Evolutionary conservation across 352 stramenopile genomes (phyloP), one percentile per base, ranked within the genome.

Genomic region (Globisporangium nagaii): DNA sequence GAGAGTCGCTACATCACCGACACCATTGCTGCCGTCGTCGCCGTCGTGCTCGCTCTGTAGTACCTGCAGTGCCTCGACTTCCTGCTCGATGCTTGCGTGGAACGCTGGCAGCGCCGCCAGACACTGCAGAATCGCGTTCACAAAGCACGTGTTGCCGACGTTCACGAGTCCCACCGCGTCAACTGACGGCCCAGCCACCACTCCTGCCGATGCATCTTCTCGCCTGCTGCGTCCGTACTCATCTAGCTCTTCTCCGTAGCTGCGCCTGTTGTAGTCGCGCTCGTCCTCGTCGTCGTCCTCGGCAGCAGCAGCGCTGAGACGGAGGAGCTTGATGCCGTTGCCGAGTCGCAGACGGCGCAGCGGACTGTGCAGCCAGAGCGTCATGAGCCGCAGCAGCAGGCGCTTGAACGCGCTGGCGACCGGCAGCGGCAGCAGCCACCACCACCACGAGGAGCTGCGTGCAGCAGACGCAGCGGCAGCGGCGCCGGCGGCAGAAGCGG

Each of bases 51-150:
- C 22, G 6, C 9, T n/a, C n/a, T 46, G 25, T 20, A 37, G 9
- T 8, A 5, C 20, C 12, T 52, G 20, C 0, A 53, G 15, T 11
- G 42, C 25, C 35, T 56, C 58, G 13, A 72, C 34, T 32, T 68
- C 67, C 12, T 65, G 37, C 1, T 70, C 57, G 30, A 80, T n/a
- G 15, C 44, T 43, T 11, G 60, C 36, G 1, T 47, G 40, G 41
- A 90, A 84, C n/a, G 46, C 68, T 9, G 79, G 73, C 2, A 80
- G 40, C 30, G 60, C 60, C 0, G 60, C 62, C 5, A 92, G 62
- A 56, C 79, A 92, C 51, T 90, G 79, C 19, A 90, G 35, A 13
- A 88, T 73, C n/a, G 81, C 73, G 53, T 86, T 90, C 28, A 85
- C 65, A 62, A 91, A 91, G 67, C 81, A 92, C 46, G 74, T 73